Conservation (phyloP, 345 rosid species). For the Alliaria petiolata region DNA sequence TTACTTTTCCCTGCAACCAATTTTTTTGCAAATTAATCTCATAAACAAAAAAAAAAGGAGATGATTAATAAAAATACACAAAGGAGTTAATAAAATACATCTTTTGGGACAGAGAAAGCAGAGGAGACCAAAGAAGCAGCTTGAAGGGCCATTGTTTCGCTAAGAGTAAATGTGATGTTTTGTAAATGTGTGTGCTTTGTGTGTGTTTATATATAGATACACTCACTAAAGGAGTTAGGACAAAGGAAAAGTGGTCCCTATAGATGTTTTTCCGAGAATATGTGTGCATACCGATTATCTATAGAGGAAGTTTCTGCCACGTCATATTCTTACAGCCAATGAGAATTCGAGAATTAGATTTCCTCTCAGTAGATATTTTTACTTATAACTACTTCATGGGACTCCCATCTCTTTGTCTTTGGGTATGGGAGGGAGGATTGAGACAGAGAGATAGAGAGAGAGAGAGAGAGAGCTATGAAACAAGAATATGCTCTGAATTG, state of each 20-base stretch:
- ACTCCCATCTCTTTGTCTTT: slow-evolving; percentile 19
- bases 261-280: slow-evolving; percentile 21
- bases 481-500: slow-evolving; percentile 2
- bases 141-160: slow-evolving; percentile 58
- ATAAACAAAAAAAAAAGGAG: background rate
- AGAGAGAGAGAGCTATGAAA: background rate
- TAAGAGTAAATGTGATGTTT: slow-evolving; percentile 8
- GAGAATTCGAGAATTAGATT: slow-evolving; percentile 47
- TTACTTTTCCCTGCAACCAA: slow-evolving; percentile 50
- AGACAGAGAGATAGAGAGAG: too few relatives aligned
- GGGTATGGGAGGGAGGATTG: slow-evolving; percentile 7
- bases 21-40: background rate
- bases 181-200: background rate
- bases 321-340: slow-evolving; percentile 53
- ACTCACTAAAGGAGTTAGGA: slow-evolving; percentile 22
- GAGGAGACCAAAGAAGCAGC: slow-evolving; percentile 68
- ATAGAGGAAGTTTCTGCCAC: slow-evolving; percentile 38
- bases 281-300: slow-evolving; percentile 57
- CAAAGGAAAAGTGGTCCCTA: background rate
- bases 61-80: background rate
- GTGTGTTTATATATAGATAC: too few relatives aligned
- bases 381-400: slow-evolving; percentile 10
- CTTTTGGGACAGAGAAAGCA: slow-evolving; percentile 52
- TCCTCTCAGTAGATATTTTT: slow-evolving; percentile 32
- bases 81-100: slow-evolving; percentile 40